Percentiles rank a stretch among this genome's conserved stretches.
Conservation (phyloP, 2,329 filamentous ascomycete species). For the Pestalotiopsis sp. region DNA sequence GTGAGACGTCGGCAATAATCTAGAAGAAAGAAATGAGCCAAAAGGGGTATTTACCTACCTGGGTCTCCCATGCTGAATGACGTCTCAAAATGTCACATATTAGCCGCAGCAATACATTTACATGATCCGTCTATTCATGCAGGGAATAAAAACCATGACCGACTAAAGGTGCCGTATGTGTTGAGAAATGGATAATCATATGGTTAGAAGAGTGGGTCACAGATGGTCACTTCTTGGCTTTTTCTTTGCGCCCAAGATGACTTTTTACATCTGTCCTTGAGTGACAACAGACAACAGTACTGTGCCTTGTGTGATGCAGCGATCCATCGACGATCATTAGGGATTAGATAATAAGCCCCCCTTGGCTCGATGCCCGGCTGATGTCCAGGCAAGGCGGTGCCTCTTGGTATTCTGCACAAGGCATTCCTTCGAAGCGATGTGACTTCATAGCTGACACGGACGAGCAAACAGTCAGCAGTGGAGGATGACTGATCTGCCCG, state of each 20-base stretch:
- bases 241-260: background rate
- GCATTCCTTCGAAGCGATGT: background rate
- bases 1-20: background rate
- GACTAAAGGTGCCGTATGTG: background rate
- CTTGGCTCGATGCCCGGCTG: background rate
- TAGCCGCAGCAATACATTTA: background rate
- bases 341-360: background rate
- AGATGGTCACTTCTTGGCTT: background rate
- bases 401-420: background rate
- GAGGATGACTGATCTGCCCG: background rate
- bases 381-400: background rate
- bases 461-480: background rate
- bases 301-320: background rate
- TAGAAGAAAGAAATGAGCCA: background rate
- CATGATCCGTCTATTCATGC: background rate
- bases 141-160: background rate
- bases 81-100: background rate
- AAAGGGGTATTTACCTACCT: background rate
- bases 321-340: background rate
- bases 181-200: background rate
- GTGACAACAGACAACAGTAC: too few relatives aligned
- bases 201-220: background rate
- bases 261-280: too few relatives aligned
- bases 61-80: background rate
- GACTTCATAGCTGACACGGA: background rate